Evolutionary conservation across 1,284 basidiomycete genomes (phyloP), one percentile per base, ranked within the genome.

Genomic region (Sphagnurus paluster): DNA sequence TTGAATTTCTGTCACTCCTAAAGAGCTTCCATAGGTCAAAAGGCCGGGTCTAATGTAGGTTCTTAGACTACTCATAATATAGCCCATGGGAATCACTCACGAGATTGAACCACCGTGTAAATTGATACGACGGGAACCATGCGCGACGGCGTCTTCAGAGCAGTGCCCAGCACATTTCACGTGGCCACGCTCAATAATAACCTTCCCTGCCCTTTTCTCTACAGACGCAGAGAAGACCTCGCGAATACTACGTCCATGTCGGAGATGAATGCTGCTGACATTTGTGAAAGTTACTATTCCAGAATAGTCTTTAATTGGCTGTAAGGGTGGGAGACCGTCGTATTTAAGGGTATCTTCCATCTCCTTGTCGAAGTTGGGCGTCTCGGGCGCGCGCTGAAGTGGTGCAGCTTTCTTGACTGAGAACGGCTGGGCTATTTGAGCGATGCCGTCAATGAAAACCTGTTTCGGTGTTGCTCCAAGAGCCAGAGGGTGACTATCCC

Each of bases 401-500:
- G 59, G 39, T 5, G 48, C 33, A 1, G 80, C 74, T 59, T 87
- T 87, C 28, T 63, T 48, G 17, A 63, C 58, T 8, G 66, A 49
- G 50, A 71, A 63, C 0, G 82, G 73, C 3, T 66, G 54, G 14
- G 66, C 61, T 10, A 88, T 59, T 55, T 88, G 85, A 4, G 79
- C 56, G 37, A 87, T 80, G 4, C 85, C 84, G 54, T 88, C 85
- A 48, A 87, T 82, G 67, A 76, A 85, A 19, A 87, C 85, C 65
- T 87, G 84, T 32, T 72, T 86, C 58, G 80, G 93, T 56, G 79
- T 82, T 63, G 72, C 79, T 10, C 84, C 84, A 11, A 93, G 68
- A 2, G 82, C 70, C 19, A 96, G 75, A 0, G 93, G 93, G 67
- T 93, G 82, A 50, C 77, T 82, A 56, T 87, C 83, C 84, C 84